Percentiles rank a stretch among this genome's conserved stretches.
Conservation (phyloP, 2,329 filamentous ascomycete species). For the Aspergillus viridinutans region DNA sequence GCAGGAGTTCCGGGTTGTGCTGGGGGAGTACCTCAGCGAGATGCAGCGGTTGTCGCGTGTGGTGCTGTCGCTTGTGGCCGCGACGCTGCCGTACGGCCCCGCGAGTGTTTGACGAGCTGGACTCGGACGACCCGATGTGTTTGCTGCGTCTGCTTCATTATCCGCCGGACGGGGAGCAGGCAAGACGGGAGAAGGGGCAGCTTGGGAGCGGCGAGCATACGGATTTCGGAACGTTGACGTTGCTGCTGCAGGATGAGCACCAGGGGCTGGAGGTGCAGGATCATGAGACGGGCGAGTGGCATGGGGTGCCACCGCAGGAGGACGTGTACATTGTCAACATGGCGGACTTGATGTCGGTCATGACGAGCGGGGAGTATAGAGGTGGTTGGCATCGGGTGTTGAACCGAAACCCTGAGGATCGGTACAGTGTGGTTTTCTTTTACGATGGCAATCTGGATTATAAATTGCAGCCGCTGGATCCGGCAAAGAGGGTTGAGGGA, state of each 20-base stretch:
- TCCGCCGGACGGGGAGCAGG: slow-evolving; percentile 21
- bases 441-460: slow-evolving; percentile 41
- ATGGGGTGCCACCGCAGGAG: slow-evolving; percentile 41
- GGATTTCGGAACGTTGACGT: slow-evolving; percentile 55
- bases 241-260: slow-evolving; percentile 51
- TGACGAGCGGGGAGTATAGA: slow-evolving; percentile 41
- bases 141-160: slow-evolving; percentile 50
- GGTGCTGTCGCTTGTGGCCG: slow-evolving; percentile 42
- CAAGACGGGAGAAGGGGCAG: slow-evolving; percentile 21
- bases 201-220: slow-evolving; percentile 48
- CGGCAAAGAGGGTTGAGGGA: background rate
- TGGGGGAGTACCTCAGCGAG: slow-evolving; percentile 40
- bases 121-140: slow-evolving; percentile 40
- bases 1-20: slow-evolving; percentile 35
- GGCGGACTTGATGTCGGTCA: slow-evolving; percentile 43
- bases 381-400: slow-evolving; percentile 14
- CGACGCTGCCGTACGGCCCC: slow-evolving; percentile 38
- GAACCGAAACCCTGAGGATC: slow-evolving; percentile 1
- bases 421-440: slow-evolving; percentile 11
- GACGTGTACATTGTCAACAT: slow-evolving; percentile 52
- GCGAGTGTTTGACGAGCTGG: slow-evolving; percentile 40
- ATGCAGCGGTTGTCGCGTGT: slow-evolving; percentile 39
- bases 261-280: slow-evolving; percentile 52
- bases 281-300: slow-evolving; percentile 42
- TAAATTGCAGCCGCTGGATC: slow-evolving; percentile 14